These are phyloP conservation scores for Lecanoromycetidae sp. DNA, from an alignment of 2,329 filamentous ascomycete genomes.

Conservation along the genomic window DNA sequence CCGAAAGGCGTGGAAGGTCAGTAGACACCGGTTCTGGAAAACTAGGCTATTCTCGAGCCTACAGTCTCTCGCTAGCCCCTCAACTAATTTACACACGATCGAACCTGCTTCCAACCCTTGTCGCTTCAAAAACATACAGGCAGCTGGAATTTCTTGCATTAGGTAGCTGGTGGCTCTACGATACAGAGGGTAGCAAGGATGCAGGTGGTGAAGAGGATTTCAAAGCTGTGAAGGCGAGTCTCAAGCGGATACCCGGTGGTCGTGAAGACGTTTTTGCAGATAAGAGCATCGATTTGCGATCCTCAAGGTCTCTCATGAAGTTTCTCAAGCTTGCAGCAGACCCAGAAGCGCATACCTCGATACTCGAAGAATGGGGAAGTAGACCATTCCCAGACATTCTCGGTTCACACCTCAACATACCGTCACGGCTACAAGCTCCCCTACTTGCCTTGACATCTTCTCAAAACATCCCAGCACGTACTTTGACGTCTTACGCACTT, in stretches of 20 bases:
- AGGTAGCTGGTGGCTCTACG: constrained; percentile 76
- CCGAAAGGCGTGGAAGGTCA: constrained; percentile 19
- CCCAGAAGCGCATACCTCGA: constrained; percentile 41
- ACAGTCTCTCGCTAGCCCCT: constrained; percentile 72
- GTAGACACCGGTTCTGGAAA: constrained; percentile 21
- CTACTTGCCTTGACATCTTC: constrained; percentile 63
- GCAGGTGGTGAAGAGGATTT: neutral
- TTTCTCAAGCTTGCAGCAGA: constrained; percentile 79
- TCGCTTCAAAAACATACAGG: constrained; percentile 78
- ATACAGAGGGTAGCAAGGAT: constrained; percentile 6
- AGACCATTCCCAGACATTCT: constrained; percentile 49
- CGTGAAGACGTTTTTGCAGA: constrained; percentile 86
- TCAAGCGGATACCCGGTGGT: constrained; percentile 70
- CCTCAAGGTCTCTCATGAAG: constrained; percentile 83
- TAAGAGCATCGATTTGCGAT: constrained; percentile 59
- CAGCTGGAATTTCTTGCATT: constrained; percentile 91
- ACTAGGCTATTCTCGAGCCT: constrained; percentile 56
- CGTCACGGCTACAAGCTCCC: constrained; percentile 45
- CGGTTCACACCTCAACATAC: constrained; percentile 37
- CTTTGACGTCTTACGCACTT: constrained; percentile 56
- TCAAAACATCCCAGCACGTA: constrained; percentile 42
- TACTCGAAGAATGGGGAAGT: constrained; percentile 44
- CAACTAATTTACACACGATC: constrained; percentile 79
- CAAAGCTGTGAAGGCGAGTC: constrained; percentile 21
- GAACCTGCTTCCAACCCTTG: constrained; percentile 61